phyloP scores from a whole-genome alignment of 495 filamentous ascomycete species.

The Penicillium alfredii region DNA sequence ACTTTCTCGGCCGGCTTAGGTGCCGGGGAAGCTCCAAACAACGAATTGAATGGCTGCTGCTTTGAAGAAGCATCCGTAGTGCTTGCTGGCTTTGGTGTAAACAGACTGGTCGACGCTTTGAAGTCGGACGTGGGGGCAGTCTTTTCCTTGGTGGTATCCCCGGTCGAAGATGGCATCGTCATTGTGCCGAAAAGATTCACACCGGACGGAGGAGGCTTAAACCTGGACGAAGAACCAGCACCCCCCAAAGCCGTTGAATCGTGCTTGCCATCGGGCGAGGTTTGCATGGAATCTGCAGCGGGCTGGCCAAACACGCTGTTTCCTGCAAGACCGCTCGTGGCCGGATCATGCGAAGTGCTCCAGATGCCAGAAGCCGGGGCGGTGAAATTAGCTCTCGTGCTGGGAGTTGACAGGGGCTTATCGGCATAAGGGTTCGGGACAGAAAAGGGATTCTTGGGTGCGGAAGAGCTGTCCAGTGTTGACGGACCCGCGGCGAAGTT shows the following conservation, averaged over 20 bases:
- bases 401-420: no score
- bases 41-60: background rate
- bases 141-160: no score
- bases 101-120: no score
- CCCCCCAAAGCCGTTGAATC: constrained; percentile 16
- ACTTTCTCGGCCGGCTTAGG: constrained; percentile 2
- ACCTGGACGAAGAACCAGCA: no score
- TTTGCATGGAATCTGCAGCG: constrained; percentile 39
- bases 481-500: constrained; percentile 31
- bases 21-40: constrained; percentile 4
- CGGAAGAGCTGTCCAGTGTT: constrained; percentile 6
- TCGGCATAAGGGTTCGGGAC: constrained; percentile 16
- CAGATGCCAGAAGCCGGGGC: constrained; percentile 21
- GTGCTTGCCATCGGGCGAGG: constrained; percentile 36
- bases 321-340: constrained; percentile 6
- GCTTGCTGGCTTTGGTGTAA: constrained; percentile 6
- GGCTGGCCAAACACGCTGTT: constrained; percentile 21
- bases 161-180: no score
- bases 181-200: no score
- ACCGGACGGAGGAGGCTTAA: no score
- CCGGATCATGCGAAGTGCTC: constrained; percentile 15
- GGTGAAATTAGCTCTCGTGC: constrained; percentile 12
- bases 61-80: background rate
- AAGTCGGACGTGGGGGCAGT: no score
- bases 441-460: constrained; percentile 39